These are phyloP conservation scores for Moesziomyces antarcticus DNA, from an alignment of 1,284 basidiomycete genomes.

Conservation along the genomic window DNA sequence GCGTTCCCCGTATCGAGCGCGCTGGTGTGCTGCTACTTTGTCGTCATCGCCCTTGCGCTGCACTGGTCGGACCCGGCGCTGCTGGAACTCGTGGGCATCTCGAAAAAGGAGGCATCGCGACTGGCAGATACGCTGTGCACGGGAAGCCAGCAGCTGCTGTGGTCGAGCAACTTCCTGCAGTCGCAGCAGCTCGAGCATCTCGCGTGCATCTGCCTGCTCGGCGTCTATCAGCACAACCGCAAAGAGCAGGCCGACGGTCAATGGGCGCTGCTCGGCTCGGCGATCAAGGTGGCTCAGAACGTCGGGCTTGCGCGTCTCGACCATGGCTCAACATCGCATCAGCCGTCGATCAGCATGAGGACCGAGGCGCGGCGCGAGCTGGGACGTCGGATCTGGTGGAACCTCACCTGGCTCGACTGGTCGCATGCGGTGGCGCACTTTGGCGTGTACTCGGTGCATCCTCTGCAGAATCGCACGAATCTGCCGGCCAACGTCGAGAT, in stretches of 20 bases:
- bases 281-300: conserved; percentile 57
- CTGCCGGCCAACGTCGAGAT: conserved; percentile 60
- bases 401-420: conserved; percentile 59
- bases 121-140: conserved; percentile 55
- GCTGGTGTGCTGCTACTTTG: conserved; percentile 58
- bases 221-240: conserved; percentile 64
- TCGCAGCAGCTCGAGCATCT: conserved; percentile 61
- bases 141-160: conserved; percentile 58
- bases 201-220: conserved; percentile 58
- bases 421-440: conserved; percentile 61
- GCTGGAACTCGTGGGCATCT: conserved; percentile 42
- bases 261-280: conserved; percentile 60
- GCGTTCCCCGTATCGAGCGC: conserved; percentile 50
- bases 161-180: conserved; percentile 59
- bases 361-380: conserved; percentile 55
- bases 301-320: conserved; percentile 43
- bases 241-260: conserved; percentile 61
- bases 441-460: conserved; percentile 59
- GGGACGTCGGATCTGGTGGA: conserved; percentile 64
- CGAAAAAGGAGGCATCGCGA: conserved; percentile 33
- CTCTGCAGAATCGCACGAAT: conserved; percentile 57
- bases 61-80: conserved; percentile 50
- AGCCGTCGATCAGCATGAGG: conserved; percentile 25
- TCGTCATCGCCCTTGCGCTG: conserved; percentile 60
- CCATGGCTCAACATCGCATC: conserved; percentile 19